phyloP scores from a whole-genome alignment of 352 stramenopile genomes.

The Globisporangium apiculatum region DNA sequence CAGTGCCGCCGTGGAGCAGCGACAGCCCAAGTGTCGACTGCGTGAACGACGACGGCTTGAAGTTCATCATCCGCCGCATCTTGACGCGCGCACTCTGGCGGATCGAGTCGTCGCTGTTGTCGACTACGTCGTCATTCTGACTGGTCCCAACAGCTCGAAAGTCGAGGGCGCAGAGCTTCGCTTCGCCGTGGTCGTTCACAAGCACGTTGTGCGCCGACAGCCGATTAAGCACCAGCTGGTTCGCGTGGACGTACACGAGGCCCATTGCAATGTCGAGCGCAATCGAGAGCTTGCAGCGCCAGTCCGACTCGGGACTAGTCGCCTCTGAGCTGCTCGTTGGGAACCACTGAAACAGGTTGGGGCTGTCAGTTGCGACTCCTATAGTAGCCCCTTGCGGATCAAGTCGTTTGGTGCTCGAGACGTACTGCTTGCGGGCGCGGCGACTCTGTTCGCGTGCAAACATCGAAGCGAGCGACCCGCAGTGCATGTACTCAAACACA shows the following conservation, averaged over 20 bases:
- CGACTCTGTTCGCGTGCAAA: slow-evolving; percentile 50
- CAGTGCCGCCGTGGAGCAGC: slow-evolving; percentile 8
- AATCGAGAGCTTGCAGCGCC: slow-evolving; percentile 69
- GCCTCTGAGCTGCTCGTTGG: slow-evolving; percentile 19
- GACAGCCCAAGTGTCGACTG: slow-evolving; percentile 15
- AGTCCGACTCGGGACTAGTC: slow-evolving; percentile 34
- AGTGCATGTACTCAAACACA: slow-evolving; percentile 74
- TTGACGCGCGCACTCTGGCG: slow-evolving; percentile 30
- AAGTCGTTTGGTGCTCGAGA: slow-evolving; percentile 1
- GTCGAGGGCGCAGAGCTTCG: slow-evolving; percentile 72
- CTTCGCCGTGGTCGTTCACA: slow-evolving; percentile 66
- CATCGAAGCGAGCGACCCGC: slow-evolving; percentile 48
- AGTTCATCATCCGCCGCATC: slow-evolving; percentile 24
- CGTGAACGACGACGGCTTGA: slow-evolving; percentile 24
- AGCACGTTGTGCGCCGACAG: slow-evolving; percentile 61
- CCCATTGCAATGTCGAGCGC: slow-evolving; percentile 77
- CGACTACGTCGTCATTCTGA: slow-evolving; percentile 2
- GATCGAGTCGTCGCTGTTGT: slow-evolving; percentile 32
- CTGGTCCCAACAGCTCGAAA: slow-evolving; percentile 18
- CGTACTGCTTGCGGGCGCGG: slow-evolving; percentile 49
- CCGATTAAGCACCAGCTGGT: slow-evolving; percentile 50
- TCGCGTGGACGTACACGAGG: slow-evolving; percentile 65
- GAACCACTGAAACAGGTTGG: slow-evolving; percentile 54
- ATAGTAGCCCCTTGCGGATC: slow-evolving; percentile 13
- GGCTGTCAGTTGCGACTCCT: slow-evolving; percentile 5